phyloP scores from a whole-genome alignment of 148 eudicot species.

The Rhododendron ferrugineum region DNA sequence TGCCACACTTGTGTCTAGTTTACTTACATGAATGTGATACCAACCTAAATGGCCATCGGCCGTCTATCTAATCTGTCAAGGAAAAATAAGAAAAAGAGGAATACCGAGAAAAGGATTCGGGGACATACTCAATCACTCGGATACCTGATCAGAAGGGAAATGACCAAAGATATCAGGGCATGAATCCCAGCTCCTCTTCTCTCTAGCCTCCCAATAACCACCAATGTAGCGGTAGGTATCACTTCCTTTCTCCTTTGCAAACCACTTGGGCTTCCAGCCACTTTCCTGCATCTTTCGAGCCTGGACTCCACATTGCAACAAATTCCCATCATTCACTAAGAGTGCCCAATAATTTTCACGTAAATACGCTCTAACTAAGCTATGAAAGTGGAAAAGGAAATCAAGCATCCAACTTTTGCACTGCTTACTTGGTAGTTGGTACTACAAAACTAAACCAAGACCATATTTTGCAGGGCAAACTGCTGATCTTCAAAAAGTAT shows the following conservation, averaged over 20 bases:
- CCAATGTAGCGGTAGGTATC: conserved; percentile 59
- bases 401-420: not conserved
- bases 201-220: conserved; percentile 94
- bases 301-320: conserved; percentile 25
- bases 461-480: not conserved
- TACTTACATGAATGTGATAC: not conserved
- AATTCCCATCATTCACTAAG: not conserved
- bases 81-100: not conserved
- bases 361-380: not conserved
- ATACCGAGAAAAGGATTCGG: not conserved
- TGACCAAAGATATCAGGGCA: conserved; percentile 90
- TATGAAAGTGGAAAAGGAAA: not conserved
- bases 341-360: too few relatives aligned
- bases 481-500: not conserved
- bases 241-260: conserved; percentile 57
- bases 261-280: conserved; percentile 91
- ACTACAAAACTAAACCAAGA: not conserved
- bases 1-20: not conserved
- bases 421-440: not conserved
- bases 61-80: conserved; percentile 5
- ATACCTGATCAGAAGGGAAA: conserved; percentile 47
- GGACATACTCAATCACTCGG: conserved; percentile 24
- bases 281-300: conserved; percentile 87
- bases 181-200: conserved; percentile 55
- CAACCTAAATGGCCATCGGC: not conserved